phyloP scores from a whole-genome alignment of 805 yeast genomes.

The Schwanniomyces yamadae region DNA sequence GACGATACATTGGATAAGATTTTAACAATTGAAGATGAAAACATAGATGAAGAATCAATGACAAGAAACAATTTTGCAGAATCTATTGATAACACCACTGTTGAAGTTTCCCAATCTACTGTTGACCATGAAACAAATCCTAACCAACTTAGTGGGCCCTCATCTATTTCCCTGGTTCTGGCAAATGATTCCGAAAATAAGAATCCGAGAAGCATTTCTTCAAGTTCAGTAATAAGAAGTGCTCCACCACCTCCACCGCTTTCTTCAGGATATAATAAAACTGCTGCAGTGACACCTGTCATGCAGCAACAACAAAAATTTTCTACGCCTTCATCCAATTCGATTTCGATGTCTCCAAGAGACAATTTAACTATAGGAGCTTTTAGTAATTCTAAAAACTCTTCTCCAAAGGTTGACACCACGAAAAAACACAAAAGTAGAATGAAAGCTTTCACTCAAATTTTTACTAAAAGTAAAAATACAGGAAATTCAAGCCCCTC shows the following conservation, averaged over 20 bases:
- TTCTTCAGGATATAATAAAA: slow-evolving; percentile 6
- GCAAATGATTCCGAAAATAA: background rate
- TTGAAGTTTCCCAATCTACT: background rate
- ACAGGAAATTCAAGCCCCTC: slow-evolving; percentile 11
- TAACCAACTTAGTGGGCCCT: too few species aligned
- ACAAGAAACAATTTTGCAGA: background rate
- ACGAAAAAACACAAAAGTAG: slow-evolving; percentile 43
- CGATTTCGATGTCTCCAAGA: slow-evolving; percentile 23
- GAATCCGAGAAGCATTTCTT: slow-evolving; percentile 15
- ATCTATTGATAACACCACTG: slow-evolving; percentile 1
- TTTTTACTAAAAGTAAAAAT: slow-evolving; percentile 40
- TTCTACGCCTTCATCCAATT: slow-evolving; percentile 6
- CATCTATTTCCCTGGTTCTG: background rate
- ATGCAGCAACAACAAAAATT: slow-evolving; percentile 5
- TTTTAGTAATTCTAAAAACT: slow-evolving; percentile 10
- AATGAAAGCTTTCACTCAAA: slow-evolving; percentile 53
- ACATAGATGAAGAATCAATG: slow-evolving; percentile 23
- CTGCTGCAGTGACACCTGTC: slow-evolving; percentile 11
- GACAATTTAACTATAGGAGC: slow-evolving; percentile 22
- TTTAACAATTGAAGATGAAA: slow-evolving; percentile 33
- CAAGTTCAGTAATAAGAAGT: slow-evolving; percentile 23
- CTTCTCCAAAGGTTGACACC: slow-evolving; percentile 17
- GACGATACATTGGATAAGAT: slow-evolving; percentile 27
- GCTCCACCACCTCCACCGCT: slow-evolving; percentile 19
- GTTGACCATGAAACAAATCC: slow-evolving; percentile 1